These are phyloP conservation scores for Vicia faba DNA, from an alignment of 306 rosid genomes.

Conservation along the genomic window DNA sequence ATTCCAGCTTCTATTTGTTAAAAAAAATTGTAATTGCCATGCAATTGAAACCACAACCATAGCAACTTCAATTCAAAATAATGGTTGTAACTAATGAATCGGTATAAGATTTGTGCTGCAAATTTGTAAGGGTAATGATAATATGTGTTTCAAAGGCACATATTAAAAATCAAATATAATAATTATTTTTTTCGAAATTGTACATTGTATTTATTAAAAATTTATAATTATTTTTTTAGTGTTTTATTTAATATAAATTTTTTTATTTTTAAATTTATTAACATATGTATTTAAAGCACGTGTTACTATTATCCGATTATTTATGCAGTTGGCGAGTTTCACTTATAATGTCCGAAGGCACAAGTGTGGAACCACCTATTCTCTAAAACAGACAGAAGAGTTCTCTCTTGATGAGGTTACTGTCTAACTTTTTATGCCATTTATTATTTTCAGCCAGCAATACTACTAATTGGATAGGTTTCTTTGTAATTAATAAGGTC, in stretches of 20 bases:
- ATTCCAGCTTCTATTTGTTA: neutral
- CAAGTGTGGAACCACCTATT: constrained; percentile 65
- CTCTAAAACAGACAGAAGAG: constrained; percentile 58
- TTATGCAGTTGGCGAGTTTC: constrained; percentile 79
- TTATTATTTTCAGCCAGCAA: neutral
- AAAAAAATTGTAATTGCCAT: neutral
- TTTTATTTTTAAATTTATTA: no score
- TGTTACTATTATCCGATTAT: no score
- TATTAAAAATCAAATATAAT: no score
- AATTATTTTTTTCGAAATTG: no score
- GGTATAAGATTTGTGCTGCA: no score
- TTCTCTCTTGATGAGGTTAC: constrained; percentile 70
- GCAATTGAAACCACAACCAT: neutral
- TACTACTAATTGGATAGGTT: neutral
- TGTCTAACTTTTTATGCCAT: constrained; percentile 2
- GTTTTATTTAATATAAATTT: no score
- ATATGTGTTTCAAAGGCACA: no score
- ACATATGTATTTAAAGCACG: no score
- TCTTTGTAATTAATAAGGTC: neutral
- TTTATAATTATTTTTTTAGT: no score
- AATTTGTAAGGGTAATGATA: no score
- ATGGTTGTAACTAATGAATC: no score
- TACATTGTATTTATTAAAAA: no score
- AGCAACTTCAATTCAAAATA: neutral
- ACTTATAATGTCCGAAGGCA: constrained; percentile 65